Evolutionary conservation across 306 rosid genomes (phyloP).

Genomic region (Carpinus viminea): DNA sequence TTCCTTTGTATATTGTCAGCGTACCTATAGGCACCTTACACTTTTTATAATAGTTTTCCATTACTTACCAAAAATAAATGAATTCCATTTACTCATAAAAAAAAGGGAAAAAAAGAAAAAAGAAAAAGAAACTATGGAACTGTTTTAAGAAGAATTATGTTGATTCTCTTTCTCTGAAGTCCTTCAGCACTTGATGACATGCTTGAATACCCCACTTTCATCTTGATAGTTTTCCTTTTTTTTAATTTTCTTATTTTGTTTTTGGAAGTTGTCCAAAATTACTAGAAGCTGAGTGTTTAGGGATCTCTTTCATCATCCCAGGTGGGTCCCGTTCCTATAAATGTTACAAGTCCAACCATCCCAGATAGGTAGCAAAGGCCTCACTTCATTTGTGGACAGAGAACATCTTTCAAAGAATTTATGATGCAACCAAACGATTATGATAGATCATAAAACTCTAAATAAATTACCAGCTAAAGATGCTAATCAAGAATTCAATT

Average conservation of each 20-base stretch:
- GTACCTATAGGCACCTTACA: too few species aligned
- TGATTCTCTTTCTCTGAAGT: neutral
- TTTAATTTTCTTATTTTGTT: neutral
- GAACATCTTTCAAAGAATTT: neutral
- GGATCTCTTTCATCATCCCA: neutral
- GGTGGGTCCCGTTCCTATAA: neutral
- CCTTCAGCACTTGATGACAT: neutral
- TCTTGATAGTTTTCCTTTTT: neutral
- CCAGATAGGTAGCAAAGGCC: neutral
- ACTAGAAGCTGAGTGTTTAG: neutral
- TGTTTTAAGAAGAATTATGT: neutral
- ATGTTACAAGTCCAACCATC: neutral
- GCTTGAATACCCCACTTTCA: neutral
- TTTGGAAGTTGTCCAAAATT: neutral
- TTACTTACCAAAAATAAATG: too few species aligned
- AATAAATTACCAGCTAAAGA: neutral
- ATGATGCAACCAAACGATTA: neutral
- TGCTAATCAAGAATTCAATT: neutral
- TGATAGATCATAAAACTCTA: neutral
- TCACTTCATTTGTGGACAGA: neutral
- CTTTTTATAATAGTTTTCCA: too few species aligned
- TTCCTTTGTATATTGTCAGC: too few species aligned
- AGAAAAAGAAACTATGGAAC: neutral
- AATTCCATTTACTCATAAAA: too few species aligned
- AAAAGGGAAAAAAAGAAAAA: too few species aligned